phyloP scores from a whole-genome alignment of 2,329 filamentous ascomycete genomes.

The Fusarium nygamai region DNA sequence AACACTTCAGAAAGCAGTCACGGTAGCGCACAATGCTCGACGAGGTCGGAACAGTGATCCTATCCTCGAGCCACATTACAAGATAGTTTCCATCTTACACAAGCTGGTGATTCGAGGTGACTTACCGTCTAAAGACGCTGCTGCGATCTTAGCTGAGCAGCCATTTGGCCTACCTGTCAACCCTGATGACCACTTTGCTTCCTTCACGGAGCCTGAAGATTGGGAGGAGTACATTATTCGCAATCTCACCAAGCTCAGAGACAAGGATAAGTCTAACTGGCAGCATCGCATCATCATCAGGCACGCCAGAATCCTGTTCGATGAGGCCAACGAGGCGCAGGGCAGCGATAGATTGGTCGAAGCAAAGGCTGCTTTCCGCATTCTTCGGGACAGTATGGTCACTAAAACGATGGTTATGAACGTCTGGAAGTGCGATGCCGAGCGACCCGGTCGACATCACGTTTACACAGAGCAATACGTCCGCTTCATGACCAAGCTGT shows the following conservation, averaged over 20 bases:
- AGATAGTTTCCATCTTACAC: slow-evolving; percentile 82
- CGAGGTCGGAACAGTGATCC: slow-evolving; percentile 74
- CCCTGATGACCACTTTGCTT: slow-evolving; percentile 48
- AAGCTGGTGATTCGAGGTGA: slow-evolving; percentile 75
- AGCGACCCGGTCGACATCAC: slow-evolving; percentile 85
- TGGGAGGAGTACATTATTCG: slow-evolving; percentile 66
- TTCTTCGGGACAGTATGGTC: slow-evolving; percentile 78
- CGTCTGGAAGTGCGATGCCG: slow-evolving; percentile 93
- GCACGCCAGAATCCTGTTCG: slow-evolving; percentile 67
- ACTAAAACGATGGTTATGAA: slow-evolving; percentile 96
- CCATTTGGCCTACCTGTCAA: slow-evolving; percentile 57
- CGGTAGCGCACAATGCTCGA: slow-evolving; percentile 60
- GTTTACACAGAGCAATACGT: slow-evolving; percentile 91
- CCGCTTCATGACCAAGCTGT: slow-evolving; percentile 79
- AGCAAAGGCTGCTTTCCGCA: slow-evolving; percentile 81
- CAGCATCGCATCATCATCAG: slow-evolving; percentile 91
- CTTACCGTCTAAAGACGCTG: slow-evolving; percentile 59
- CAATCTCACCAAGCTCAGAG: slow-evolving; percentile 61
- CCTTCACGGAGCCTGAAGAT: slow-evolving; percentile 62
- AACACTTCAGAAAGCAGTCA: slow-evolving; percentile 61
- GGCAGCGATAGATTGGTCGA: slow-evolving; percentile 65
- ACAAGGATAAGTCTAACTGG: slow-evolving; percentile 93
- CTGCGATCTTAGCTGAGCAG: slow-evolving; percentile 64
- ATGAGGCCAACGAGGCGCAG: slow-evolving; percentile 50
- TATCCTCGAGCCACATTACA: slow-evolving; percentile 91